These are phyloP conservation scores for Phoma herbarum DNA, from an alignment of 2,329 filamentous ascomycete species.

Conservation along the genomic window DNA sequence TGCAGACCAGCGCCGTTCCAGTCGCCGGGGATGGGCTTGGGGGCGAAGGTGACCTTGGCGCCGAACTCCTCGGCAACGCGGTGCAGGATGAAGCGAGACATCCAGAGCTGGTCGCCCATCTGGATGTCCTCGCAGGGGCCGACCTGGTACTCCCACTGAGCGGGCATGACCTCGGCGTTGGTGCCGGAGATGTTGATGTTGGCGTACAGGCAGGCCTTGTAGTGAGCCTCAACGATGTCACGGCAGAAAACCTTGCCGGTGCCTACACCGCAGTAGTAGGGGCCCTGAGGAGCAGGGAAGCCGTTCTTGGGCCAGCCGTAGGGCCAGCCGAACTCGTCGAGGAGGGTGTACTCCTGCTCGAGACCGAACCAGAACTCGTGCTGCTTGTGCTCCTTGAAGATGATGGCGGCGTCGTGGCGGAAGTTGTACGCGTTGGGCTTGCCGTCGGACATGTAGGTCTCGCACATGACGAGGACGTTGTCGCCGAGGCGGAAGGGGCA, in stretches of 20 bases:
- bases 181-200: slow-evolving; percentile 95
- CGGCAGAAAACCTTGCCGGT: slow-evolving; percentile 97
- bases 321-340: slow-evolving; percentile 85
- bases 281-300: slow-evolving; percentile 90
- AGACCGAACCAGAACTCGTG: slow-evolving; percentile 97
- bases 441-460: slow-evolving; percentile 94
- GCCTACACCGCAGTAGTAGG: slow-evolving; percentile 98
- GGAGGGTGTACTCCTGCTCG: slow-evolving; percentile 96
- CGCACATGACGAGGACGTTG: slow-evolving; percentile 93
- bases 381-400: slow-evolving; percentile 86
- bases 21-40: slow-evolving; percentile 94
- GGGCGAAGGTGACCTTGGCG: slow-evolving; percentile 91
- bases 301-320: slow-evolving; percentile 91
- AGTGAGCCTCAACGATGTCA: slow-evolving; percentile 96
- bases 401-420: slow-evolving; percentile 87
- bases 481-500: slow-evolving; percentile 89
- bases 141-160: slow-evolving; percentile 98
- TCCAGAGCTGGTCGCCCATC: slow-evolving; percentile 97
- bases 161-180: slow-evolving; percentile 98
- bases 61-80: slow-evolving; percentile 96
- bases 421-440: slow-evolving; percentile 99
- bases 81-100: slow-evolving; percentile 87
- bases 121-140: slow-evolving; percentile 84
- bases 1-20: slow-evolving; percentile 98
- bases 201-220: slow-evolving; percentile 88